A percentile compares a stretch with the other conserved stretches of the same genome.
Evolutionary conservation across 1,139 yeast species (phyloP).

Genomic region (Protomyces gravidus): DNA sequence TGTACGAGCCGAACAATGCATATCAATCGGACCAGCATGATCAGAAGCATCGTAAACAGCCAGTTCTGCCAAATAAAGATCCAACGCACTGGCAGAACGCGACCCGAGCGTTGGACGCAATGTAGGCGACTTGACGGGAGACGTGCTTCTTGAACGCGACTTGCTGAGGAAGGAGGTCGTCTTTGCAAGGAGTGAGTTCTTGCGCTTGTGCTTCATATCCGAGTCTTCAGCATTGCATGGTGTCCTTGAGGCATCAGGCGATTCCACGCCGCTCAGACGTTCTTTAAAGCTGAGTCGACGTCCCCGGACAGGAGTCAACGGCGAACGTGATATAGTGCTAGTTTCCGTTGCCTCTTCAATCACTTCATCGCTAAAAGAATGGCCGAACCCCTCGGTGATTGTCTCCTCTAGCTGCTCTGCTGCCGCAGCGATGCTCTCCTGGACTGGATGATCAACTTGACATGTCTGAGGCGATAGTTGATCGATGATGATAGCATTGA

Average conservation of each 20-base stretch:
- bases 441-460: not conserved
- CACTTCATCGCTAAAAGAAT: not conserved
- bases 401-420: not conserved
- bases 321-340: not conserved
- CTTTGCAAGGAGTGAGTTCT: constrained; percentile 7
- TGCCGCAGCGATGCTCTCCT: not conserved
- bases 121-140: constrained; percentile 6
- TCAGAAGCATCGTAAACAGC: constrained; percentile 21
- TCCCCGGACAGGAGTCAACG: constrained; percentile 4
- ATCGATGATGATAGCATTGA: constrained; percentile 5
- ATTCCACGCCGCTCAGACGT: not conserved
- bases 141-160: constrained; percentile 15
- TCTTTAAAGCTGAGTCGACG: constrained; percentile 25
- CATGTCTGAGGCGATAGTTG: not conserved
- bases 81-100: not conserved
- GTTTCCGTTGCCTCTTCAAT: not conserved
- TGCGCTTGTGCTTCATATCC: not conserved
- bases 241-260: not conserved
- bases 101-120: not conserved
- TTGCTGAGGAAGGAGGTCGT: constrained; percentile 17
- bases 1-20: not conserved
- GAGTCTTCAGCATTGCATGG: not conserved
- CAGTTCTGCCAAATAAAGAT: constrained; percentile 10
- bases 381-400: not conserved
- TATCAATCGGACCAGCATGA: not conserved